A percentile compares a stretch with the other conserved stretches of the same genome.
Conservation (phyloP, 345 rosid genomes). For the Salix exigua region DNA sequence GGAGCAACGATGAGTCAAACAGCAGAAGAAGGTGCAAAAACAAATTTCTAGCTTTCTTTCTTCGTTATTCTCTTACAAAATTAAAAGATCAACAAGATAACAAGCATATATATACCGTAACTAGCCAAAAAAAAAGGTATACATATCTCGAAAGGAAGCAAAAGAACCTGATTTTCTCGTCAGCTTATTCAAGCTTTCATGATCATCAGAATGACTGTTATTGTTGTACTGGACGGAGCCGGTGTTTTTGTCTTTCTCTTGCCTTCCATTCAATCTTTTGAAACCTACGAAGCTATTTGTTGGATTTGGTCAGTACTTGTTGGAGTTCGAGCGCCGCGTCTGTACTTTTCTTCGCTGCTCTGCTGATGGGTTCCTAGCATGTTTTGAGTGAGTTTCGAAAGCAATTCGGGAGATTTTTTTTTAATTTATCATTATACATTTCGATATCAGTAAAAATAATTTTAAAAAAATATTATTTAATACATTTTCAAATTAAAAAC, state of each 20-base stretch:
- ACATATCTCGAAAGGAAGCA: neutral
- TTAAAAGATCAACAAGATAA: neutral
- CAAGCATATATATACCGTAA: neutral
- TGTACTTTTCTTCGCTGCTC: slow-evolving; percentile 21
- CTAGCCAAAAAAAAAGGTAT: neutral
- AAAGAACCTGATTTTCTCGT: slow-evolving; percentile 28
- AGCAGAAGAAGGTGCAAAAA: neutral
- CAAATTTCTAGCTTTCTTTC: neutral
- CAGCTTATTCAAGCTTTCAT: neutral
- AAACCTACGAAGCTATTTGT: slow-evolving; percentile 14
- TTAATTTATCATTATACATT: too few species aligned
- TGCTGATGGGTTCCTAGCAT: slow-evolving; percentile 15
- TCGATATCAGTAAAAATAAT: too few species aligned
- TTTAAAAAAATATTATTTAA: too few species aligned
- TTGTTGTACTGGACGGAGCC: slow-evolving; percentile 11
- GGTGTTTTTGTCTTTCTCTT: slow-evolving; percentile 15
- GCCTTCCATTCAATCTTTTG: slow-evolving; percentile 24
- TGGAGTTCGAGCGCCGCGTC: slow-evolving; percentile 17
- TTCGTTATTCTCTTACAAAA: neutral
- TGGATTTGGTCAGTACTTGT: slow-evolving; percentile 15
- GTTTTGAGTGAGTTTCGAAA: too few species aligned
- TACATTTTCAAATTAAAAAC: too few species aligned
- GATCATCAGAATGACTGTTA: slow-evolving; percentile 1
- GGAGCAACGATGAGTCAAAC: neutral
- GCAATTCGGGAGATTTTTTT: too few species aligned